A percentile compares a stretch with the other conserved stretches of the same genome.
Evolutionary conservation across 2,329 filamentous ascomycete species (phyloP).

Genomic region (Aspergillus pseudonomiae): DNA sequence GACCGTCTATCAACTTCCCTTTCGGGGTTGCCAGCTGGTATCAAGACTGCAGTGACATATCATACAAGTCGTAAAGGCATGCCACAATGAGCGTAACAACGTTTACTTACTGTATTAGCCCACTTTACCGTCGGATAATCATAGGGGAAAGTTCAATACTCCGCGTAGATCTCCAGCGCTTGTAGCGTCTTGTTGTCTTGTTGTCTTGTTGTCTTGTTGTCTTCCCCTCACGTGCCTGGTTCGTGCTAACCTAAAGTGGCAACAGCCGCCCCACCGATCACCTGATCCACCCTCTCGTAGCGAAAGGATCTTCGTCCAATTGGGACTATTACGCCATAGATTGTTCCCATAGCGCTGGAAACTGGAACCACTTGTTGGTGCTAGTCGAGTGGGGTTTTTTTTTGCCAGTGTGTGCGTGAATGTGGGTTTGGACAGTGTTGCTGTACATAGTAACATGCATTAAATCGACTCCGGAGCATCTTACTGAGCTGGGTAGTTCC

Average conservation of each 20-base stretch:
- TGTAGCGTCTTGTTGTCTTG: not conserved
- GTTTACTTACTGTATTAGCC: too few species aligned
- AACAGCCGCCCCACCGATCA: not conserved
- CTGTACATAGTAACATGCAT: not conserved
- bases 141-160: not conserved
- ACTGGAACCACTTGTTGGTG: not conserved
- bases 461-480: not conserved
- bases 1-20: not conserved
- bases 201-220: too few species aligned
- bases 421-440: too few species aligned
- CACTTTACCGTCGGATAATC: not conserved
- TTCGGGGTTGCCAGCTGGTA: not conserved
- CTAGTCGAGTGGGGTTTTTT: not conserved
- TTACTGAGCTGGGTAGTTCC: not conserved
- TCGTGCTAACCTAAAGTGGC: not conserved
- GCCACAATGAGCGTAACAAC: too few species aligned
- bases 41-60: not conserved
- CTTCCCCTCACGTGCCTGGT: not conserved
- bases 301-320: not conserved
- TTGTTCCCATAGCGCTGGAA: not conserved
- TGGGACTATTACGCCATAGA: not conserved
- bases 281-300: not conserved
- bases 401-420: too few species aligned
- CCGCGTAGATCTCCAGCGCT: not conserved
- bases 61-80: too few species aligned